Evolutionary conservation across 306 rosid species (phyloP).

Genomic region (Cucumis sativus): DNA sequence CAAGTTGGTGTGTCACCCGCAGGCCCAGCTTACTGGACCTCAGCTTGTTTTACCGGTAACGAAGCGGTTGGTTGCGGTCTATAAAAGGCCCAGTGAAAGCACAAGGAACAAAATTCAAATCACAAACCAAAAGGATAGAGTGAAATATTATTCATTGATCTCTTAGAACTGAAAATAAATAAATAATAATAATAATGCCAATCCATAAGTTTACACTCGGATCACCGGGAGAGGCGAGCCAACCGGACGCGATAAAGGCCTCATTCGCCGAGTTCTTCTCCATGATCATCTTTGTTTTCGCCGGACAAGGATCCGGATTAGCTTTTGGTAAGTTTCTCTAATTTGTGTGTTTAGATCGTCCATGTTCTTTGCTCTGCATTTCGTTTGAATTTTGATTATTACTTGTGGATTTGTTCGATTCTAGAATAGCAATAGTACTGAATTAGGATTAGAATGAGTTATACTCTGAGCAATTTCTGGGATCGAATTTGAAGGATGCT

Average conservation of each 20-base stretch:
- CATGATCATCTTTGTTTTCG: conserved; percentile 65
- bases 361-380: not conserved
- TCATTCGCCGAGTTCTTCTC: conserved; percentile 70
- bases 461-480: not conserved
- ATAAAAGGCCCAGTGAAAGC: not conserved
- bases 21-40: not conserved
- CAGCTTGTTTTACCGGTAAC: not conserved
- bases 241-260: conserved; percentile 63
- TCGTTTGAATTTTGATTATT: conserved; percentile 1
- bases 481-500: not conserved
- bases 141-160: not conserved
- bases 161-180: not conserved
- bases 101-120: not conserved
- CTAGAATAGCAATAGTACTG: not conserved
- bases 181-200: conserved; percentile 23
- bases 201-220: conserved; percentile 49
- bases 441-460: not conserved
- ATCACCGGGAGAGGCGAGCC: conserved; percentile 56
- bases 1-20: conserved; percentile 15
- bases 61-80: not conserved
- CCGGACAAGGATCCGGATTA: conserved; percentile 82
- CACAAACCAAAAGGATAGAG: too few species aligned
- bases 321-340: conserved; percentile 36
- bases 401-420: not conserved
- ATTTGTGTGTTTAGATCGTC: not conserved